Conservation (phyloP, 768 basidiomycete species). For the Macrolepiota fuliginosa region DNA sequence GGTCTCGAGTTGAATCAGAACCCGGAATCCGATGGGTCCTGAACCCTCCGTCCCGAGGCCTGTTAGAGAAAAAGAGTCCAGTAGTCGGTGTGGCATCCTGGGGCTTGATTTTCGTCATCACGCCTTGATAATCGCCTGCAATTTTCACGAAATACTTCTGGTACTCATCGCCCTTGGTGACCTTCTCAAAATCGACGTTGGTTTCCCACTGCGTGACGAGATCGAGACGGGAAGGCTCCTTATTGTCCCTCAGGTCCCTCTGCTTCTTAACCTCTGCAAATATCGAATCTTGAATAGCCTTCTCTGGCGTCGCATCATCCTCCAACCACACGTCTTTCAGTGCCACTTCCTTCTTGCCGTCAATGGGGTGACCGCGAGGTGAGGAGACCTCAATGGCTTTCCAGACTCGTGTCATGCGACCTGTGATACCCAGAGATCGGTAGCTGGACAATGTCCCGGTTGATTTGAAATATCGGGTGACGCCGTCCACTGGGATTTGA, state of each 20-base stretch:
- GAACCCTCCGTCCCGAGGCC: background rate
- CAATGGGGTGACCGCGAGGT: background rate
- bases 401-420: slow-evolving; percentile 9
- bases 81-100: background rate
- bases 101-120: background rate
- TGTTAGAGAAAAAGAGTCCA: background rate
- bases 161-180: background rate
- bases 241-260: background rate
- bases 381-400: background rate
- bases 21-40: too few species aligned
- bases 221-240: background rate
- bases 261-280: slow-evolving; percentile 6
- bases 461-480: background rate
- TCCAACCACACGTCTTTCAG: slow-evolving; percentile 22
- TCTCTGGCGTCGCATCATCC: slow-evolving; percentile 5
- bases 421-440: background rate
- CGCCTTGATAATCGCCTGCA: background rate
- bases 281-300: slow-evolving; percentile 14
- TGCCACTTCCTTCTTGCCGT: slow-evolving; percentile 1
- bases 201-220: background rate
- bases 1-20: background rate
- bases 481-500: background rate
- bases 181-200: background rate
- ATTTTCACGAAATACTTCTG: background rate
- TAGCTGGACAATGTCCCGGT: background rate